Base-by-base conservation (phyloP, 768 basidiomycete genomes). In the Trametes punicea region DNA sequence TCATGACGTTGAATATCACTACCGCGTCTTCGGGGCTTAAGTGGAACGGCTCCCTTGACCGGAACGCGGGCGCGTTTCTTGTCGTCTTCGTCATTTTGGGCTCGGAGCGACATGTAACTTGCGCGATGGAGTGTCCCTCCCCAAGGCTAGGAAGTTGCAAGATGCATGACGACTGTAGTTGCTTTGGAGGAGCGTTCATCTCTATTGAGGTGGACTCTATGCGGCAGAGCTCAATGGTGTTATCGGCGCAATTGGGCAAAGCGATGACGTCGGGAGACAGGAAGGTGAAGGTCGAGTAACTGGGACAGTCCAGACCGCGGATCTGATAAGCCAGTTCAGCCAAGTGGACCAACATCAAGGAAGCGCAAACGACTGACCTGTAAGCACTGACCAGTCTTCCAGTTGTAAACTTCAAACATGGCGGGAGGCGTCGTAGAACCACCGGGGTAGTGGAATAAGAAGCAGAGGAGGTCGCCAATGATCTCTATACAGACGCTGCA, bases 41-140 rank as follows among this genome's bases (percentile, higher is more conserved):
- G 55, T 57, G 57, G 59, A 70, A 69, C 10, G 67, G 67, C 21
- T 51, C 56, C 2, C 39, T 6, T 3, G 58, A 55, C 8, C 48
- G 41, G 42, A 55, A 53, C 29, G 58, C 47, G 8, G 9, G 41
- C 38, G 42, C 56, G 31, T 45, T 21, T 27, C 27, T 38, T 2
- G 18, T 36, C 16, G 49, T 23, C 15, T 41, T 45, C 33, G 51
- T 55, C 49, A 53, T 49, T 41, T 65, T 69, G 11, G 69, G 69
- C 47, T 70, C 69, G 9, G 62, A 60, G 16, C 69, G 65, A 36
- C 69, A 70, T 2, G 58, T 61, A 29, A 70, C 57, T 26, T 62
- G 61, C 38, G 62, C 41, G 51, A 65, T 60, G 5, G 60, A 36
- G 18, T 63, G 52, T 6, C 31, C 41, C n/a, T 29, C 21, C 2